Conservation (phyloP, 2,329 filamentous ascomycete genomes). For the Ampelomyces quisqualis region DNA sequence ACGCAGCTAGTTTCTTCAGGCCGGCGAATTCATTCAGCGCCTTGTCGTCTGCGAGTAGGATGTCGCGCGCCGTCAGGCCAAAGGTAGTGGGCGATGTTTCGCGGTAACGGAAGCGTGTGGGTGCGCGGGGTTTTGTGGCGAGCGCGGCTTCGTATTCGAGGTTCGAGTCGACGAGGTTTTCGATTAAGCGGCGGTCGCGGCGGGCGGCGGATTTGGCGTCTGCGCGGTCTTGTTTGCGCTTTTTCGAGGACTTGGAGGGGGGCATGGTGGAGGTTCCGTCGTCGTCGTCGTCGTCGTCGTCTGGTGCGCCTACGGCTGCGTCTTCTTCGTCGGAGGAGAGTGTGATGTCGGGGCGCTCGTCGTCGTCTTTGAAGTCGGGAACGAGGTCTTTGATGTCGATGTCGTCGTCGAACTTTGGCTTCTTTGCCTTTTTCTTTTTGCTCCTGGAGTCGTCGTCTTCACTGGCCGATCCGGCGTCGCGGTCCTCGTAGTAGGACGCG, state of each 20-base stretch:
- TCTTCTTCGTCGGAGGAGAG: slow-evolving; percentile 56
- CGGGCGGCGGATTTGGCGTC: slow-evolving; percentile 71
- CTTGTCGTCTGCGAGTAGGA: slow-evolving; percentile 83
- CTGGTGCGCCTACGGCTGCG: slow-evolving; percentile 47
- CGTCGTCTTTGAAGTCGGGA: slow-evolving; percentile 76
- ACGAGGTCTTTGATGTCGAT: slow-evolving; percentile 94
- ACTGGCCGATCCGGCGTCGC: slow-evolving; percentile 49
- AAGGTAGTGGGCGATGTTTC: slow-evolving; percentile 90
- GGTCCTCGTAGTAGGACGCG: slow-evolving; percentile 81
- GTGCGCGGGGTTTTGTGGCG: slow-evolving; percentile 53
- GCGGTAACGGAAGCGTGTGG: slow-evolving; percentile 78
- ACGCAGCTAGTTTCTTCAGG: slow-evolving; percentile 90
- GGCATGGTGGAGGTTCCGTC: slow-evolving; percentile 43
- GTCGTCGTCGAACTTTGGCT: slow-evolving; percentile 93
- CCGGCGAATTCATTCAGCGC: slow-evolving; percentile 88
- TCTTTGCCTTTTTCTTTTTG: slow-evolving; percentile 67
- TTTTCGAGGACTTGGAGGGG: slow-evolving; percentile 46
- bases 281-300: slow-evolving; percentile 47
- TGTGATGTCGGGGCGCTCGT: slow-evolving; percentile 70
- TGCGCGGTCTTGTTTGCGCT: slow-evolving; percentile 50
- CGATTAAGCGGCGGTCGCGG: slow-evolving; percentile 78
- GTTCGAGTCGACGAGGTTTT: slow-evolving; percentile 79
- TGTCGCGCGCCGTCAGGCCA: slow-evolving; percentile 85
- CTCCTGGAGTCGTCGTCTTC: slow-evolving; percentile 40
- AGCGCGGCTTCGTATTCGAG: slow-evolving; percentile 70